Evolutionary conservation across 495 filamentous ascomycete genomes (phyloP).

Genomic region (Penicillium arizonense): DNA sequence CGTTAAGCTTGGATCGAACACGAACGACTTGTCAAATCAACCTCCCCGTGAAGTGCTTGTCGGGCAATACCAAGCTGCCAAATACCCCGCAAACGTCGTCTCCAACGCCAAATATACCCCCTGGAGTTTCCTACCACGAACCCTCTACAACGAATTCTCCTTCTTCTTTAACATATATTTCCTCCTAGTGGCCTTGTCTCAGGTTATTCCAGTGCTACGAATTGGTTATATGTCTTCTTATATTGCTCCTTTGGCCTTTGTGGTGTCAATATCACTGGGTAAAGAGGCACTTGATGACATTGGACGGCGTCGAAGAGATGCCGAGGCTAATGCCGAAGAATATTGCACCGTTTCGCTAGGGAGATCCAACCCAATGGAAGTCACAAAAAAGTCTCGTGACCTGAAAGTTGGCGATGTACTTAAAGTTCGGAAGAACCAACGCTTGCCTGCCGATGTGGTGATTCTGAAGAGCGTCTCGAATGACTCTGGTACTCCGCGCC

Average conservation of each 20-base stretch:
- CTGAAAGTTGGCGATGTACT: slow-evolving; percentile 93
- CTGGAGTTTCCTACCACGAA: slow-evolving; percentile 89
- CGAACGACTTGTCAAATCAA: slow-evolving; percentile 25
- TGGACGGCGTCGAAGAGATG: slow-evolving; percentile 76
- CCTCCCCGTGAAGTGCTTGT: slow-evolving; percentile 45
- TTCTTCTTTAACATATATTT: slow-evolving; percentile 99
- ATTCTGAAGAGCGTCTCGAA: slow-evolving; percentile 80
- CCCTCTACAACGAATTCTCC: slow-evolving; percentile 96
- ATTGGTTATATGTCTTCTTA: slow-evolving; percentile 97
- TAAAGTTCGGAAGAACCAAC: slow-evolving; percentile 84
- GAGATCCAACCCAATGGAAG: slow-evolving; percentile 46
- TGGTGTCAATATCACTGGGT: slow-evolving; percentile 84
- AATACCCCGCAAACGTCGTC: slow-evolving; percentile 69
- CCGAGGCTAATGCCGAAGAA: slow-evolving; percentile 90
- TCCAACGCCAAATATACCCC: slow-evolving; percentile 99
- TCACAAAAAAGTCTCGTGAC: slow-evolving; percentile 78
- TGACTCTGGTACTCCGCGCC: slow-evolving; percentile 45
- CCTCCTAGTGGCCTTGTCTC: slow-evolving; percentile 88
- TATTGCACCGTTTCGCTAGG: slow-evolving; percentile 77
- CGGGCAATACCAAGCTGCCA: slow-evolving; percentile 38
- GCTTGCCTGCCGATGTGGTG: slow-evolving; percentile 91
- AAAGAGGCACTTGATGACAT: slow-evolving; percentile 98
- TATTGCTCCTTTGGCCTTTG: slow-evolving; percentile 87
- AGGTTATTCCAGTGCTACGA: slow-evolving; percentile 81
- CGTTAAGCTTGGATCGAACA: slow-evolving; percentile 6